These are phyloP conservation scores for Omphalotus guepiniiformis DNA, from an alignment of 768 basidiomycete species.

Conservation along the genomic window DNA sequence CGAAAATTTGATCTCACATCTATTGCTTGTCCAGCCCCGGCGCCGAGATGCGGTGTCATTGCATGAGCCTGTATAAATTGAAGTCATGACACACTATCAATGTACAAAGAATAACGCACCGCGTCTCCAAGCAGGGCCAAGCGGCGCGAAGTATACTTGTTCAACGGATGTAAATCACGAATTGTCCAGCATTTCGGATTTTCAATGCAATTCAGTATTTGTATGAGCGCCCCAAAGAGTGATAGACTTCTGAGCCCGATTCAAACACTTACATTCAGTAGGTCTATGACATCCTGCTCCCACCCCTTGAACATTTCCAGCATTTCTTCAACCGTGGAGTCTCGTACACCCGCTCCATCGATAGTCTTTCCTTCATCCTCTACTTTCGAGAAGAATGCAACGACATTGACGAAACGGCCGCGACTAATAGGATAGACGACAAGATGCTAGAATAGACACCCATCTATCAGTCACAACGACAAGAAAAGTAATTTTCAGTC, in stretches of 20 bases:
- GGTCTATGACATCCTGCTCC: slow-evolving; percentile 40
- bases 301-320: slow-evolving; percentile 33
- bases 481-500: slow-evolving; percentile 11
- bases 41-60: slow-evolving; percentile 24
- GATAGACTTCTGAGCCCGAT: too few relatives aligned
- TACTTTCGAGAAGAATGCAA: slow-evolving; percentile 32
- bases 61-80: slow-evolving; percentile 19
- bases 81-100: not conserved
- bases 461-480: not conserved
- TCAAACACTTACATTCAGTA: slow-evolving; percentile 46
- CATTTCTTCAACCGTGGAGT: slow-evolving; percentile 33
- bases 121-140: slow-evolving; percentile 36
- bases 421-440: slow-evolving; percentile 48
- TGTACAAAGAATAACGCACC: slow-evolving; percentile 20
- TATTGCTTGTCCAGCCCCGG: slow-evolving; percentile 25
- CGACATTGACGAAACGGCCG: slow-evolving; percentile 47
- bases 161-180: slow-evolving; percentile 24
- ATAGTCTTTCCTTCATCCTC: slow-evolving; percentile 30
- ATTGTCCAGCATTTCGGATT: slow-evolving; percentile 30
- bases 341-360: slow-evolving; percentile 26
- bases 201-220: slow-evolving; percentile 17
- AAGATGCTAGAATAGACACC: slow-evolving; percentile 32
- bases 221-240: not conserved
- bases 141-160: slow-evolving; percentile 22
- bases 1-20: too few relatives aligned